Percentiles rank a stretch among this genome's conserved stretches.
These are phyloP conservation scores for Monosporascus cannonballus DNA, from an alignment of 2,329 filamentous ascomycete species.

Conservation along the genomic window DNA sequence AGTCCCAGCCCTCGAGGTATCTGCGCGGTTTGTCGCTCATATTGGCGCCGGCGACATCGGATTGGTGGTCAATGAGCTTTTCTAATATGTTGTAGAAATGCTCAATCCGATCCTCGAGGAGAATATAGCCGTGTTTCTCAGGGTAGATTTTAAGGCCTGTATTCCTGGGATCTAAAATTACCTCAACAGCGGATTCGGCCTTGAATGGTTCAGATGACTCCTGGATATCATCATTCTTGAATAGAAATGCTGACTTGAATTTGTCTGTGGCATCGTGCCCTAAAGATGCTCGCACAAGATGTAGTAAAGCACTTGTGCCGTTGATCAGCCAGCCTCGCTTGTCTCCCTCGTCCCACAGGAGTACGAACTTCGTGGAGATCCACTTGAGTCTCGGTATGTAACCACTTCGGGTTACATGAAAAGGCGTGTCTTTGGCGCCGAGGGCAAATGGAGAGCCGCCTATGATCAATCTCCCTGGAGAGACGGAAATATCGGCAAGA, in stretches of 20 bases:
- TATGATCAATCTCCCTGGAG: constrained; percentile 19
- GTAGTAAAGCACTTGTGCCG: constrained; percentile 29
- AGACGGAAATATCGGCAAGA: constrained; percentile 20
- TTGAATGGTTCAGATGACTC: constrained; percentile 17
- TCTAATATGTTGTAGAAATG: constrained; percentile 22
- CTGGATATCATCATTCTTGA: constrained; percentile 3
- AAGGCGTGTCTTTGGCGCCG: constrained; percentile 20
- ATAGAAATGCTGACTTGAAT: constrained; percentile 12
- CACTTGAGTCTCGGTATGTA: constrained; percentile 22
- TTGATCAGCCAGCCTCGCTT: constrained; percentile 30
- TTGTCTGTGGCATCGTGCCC: constrained; percentile 8
- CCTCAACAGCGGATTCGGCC: constrained; percentile 5
- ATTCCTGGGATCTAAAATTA: too few relatives aligned
- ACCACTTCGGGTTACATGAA: constrained; percentile 12
- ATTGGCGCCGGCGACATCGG: constrained; percentile 12
- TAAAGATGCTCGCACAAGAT: constrained; percentile 27
- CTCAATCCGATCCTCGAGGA: constrained; percentile 20
- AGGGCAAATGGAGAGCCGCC: constrained; percentile 16
- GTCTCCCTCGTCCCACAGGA: constrained; percentile 29
- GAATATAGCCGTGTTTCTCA: not conserved
- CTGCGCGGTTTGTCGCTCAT: constrained; percentile 12
- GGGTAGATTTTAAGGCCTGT: too few relatives aligned
- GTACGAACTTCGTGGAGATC: constrained; percentile 22
- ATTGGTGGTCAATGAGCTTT: constrained; percentile 23
- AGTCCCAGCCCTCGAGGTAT: constrained; percentile 23